Conservation (phyloP, 768 basidiomycete genomes). For the Exsudoporus frostii region DNA sequence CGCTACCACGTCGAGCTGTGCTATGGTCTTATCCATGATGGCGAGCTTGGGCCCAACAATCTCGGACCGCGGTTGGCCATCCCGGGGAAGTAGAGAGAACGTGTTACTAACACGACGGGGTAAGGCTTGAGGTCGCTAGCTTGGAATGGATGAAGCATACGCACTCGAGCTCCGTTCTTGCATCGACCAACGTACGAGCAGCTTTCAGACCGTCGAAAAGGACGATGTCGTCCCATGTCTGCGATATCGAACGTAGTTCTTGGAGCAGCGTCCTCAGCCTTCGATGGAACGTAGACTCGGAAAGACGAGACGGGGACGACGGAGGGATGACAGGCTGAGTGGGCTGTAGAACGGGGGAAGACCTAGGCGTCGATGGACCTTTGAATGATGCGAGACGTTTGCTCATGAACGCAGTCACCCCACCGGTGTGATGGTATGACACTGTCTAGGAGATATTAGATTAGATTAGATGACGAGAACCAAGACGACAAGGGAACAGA, state of each 20-base stretch:
- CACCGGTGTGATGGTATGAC: too few species aligned
- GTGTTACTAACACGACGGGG: constrained; percentile 48
- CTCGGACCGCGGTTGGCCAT: constrained; percentile 52
- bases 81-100: constrained; percentile 49
- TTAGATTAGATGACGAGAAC: constrained; percentile 19
- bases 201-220: constrained; percentile 76
- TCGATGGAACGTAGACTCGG: constrained; percentile 79
- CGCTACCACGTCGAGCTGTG: constrained; percentile 55
- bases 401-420: constrained; percentile 36
- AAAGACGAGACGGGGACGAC: constrained; percentile 40
- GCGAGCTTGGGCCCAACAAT: constrained; percentile 64
- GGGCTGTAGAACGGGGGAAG: constrained; percentile 56
- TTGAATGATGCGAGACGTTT: constrained; percentile 72
- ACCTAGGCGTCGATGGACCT: constrained; percentile 72
- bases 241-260: constrained; percentile 58
- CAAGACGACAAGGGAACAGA: background rate
- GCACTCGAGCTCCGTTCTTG: constrained; percentile 84
- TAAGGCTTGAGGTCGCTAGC: background rate
- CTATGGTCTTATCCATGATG: constrained; percentile 64
- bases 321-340: constrained; percentile 34
- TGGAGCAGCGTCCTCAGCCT: constrained; percentile 66
- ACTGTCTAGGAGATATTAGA: constrained; percentile 17
- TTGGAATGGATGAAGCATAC: constrained; percentile 26
- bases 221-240: constrained; percentile 84
- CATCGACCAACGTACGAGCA: constrained; percentile 67